phyloP scores from a whole-genome alignment of 2,329 filamentous ascomycete genomes.

The Microcyclospora tardicrescens region DNA sequence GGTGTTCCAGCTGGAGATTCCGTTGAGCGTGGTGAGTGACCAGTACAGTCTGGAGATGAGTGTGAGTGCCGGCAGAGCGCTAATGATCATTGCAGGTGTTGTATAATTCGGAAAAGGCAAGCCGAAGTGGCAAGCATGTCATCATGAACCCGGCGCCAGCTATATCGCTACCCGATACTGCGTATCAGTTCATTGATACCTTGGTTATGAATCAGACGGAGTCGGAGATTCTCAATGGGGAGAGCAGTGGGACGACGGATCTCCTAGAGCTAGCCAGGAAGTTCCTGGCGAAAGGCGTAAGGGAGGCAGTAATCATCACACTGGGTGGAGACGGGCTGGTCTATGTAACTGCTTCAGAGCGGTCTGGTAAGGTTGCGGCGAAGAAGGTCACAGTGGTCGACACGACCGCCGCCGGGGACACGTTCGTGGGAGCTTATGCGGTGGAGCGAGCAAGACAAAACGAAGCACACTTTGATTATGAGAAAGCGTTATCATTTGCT shows the following conservation, averaged over 20 bases:
- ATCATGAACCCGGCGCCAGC: conserved; percentile 76
- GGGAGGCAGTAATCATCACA: conserved; percentile 71
- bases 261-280: conserved; percentile 25
- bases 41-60: no score
- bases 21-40: no score
- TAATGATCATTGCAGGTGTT: conserved; percentile 13
- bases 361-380: conserved; percentile 30
- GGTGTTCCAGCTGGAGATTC: conserved; percentile 35
- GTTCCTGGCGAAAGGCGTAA: conserved; percentile 59
- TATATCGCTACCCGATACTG: conserved; percentile 50
- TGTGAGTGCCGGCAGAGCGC: background rate
- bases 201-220: conserved; percentile 87
- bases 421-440: conserved; percentile 81
- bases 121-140: conserved; percentile 32
- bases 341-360: conserved; percentile 14
- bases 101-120: conserved; percentile 20
- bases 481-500: conserved; percentile 46
- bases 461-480: conserved; percentile 36
- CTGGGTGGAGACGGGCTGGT: conserved; percentile 46
- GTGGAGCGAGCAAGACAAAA: conserved; percentile 50
- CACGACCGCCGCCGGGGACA: conserved; percentile 88
- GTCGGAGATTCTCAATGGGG: conserved; percentile 57
- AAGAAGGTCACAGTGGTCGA: conserved; percentile 69
- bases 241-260: conserved; percentile 20
- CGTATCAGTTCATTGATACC: conserved; percentile 57